A percentile compares a stretch with the other conserved stretches of the same genome.
Evolutionary conservation across 352 stramenopile species (phyloP).

Genomic region (Phytophthora lateralis): DNA sequence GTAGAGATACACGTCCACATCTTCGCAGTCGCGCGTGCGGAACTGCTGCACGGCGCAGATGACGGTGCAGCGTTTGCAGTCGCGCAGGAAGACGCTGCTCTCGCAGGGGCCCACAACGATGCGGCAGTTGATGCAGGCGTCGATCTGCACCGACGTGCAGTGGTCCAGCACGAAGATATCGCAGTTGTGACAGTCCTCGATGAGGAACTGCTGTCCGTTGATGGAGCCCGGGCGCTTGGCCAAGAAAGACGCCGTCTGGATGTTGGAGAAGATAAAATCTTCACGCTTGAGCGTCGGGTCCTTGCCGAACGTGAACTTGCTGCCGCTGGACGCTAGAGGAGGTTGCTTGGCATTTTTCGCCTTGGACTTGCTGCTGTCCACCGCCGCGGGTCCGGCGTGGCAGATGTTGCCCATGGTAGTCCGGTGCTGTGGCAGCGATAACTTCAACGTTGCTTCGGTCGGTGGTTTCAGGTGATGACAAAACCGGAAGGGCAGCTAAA

Average conservation of each 20-base stretch:
- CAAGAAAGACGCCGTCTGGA: slow-evolving; percentile 45
- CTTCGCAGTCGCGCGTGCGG: slow-evolving; percentile 65
- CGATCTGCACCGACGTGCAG: slow-evolving; percentile 80
- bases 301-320: slow-evolving; percentile 51
- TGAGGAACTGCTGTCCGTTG: slow-evolving; percentile 81
- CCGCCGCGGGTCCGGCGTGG: slow-evolving; percentile 38
- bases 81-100: slow-evolving; percentile 71
- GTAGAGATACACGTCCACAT: slow-evolving; percentile 72
- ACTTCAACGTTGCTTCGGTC: slow-evolving; percentile 4
- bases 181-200: slow-evolving; percentile 74
- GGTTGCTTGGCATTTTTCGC: background rate
- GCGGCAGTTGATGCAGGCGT: slow-evolving; percentile 70
- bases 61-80: slow-evolving; percentile 68
- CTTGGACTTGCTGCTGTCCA: background rate
- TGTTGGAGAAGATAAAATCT: slow-evolving; percentile 70
- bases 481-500: slow-evolving; percentile 3
- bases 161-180: slow-evolving; percentile 82
- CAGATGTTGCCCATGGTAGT: slow-evolving; percentile 66
- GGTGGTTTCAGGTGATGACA: slow-evolving; percentile 28
- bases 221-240: slow-evolving; percentile 64
- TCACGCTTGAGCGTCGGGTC: slow-evolving; percentile 71
- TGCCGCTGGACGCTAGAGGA: background rate
- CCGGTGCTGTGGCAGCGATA: background rate
- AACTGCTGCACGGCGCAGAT: slow-evolving; percentile 79
- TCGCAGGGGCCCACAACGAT: slow-evolving; percentile 75